Base-by-base conservation (phyloP, 2,329 filamentous ascomycete species). In the Mariannaea sp. region DNA sequence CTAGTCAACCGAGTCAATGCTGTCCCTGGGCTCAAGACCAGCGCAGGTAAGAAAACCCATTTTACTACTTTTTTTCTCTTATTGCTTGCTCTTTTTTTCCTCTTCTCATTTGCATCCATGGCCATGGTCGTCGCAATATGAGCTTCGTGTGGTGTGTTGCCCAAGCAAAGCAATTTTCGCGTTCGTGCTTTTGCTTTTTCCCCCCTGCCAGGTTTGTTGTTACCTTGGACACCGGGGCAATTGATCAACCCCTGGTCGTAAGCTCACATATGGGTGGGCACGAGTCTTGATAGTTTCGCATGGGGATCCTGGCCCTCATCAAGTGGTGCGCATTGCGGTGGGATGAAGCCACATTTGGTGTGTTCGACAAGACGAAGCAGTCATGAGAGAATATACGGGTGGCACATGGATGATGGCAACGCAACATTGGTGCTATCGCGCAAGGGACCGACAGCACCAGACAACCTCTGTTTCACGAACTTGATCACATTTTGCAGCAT, bases 1-100 rank as follows among this genome's bases (percentile, higher is more conserved):
- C 75, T 83, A 59, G 76, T 77, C 49, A 78, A 82, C 67, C 76
- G 75, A 61, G 76, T 84, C 70, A 83, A 79, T 66, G 73, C 78
- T 33, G 77, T 85, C 35, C 82, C 82, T 3, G 82, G 77, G 26
- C 71, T 85, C 48, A 83, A 79, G 66, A 83, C 81, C 57, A 84
- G 82, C 67, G 78, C 82, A 67, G 82, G 82, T 85, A 70, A 79
- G 82, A n/a, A n/a, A n/a, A n/a, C n/a, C 72, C 48, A 55, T 56
- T 55, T 41, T 51, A 53, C 53, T 55, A 53, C 40, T 51, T 48
- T 44, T 27, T 27, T 49, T 44, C 42, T 56, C 51, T 44, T 30
- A 13, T 10, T 51, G 47, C 19, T 17, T 38, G 30, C 17, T 24
- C 19, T 39, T 17, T 16, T 55, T 48, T 17, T 41, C 35, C 19